Base-by-base conservation (phyloP, 306 rosid genomes). In the Cicer bijugum region DNA sequence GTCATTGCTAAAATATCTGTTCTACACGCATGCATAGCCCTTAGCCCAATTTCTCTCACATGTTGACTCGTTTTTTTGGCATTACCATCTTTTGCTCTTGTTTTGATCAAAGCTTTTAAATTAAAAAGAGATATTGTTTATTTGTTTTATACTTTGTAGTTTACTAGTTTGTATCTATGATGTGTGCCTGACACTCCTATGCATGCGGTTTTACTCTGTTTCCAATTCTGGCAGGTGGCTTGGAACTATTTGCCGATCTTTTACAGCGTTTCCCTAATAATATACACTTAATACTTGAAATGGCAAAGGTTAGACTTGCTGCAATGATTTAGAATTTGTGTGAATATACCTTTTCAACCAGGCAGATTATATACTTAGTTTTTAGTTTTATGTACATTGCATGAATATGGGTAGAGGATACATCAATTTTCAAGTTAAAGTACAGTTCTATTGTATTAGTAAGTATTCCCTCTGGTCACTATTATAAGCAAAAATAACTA, bases 211-310 rank as follows among this genome's bases (percentile, higher is more conserved):
- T 72, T 62, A 50, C 71, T 14, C 12, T 37, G 20, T 50, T 52
- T 67, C 61, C 57, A 77, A 67, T 76, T 20, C 70, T 75, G 86
- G 86, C 88, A 95, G 99, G 97, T 85, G 97, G 96, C 80, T 85
- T 91, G 89, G 99, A 95, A 80, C 85, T 85, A 70, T 88, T 87
- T 81, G 72, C 82, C 20, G 99, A 95, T 81, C 95, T 95, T 69
- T 86, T 88, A 73, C 97, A 90, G 80, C 97, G 99, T 74, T 95
- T 91, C 83, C 99, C 99, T 43, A 90, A 88, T 82, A 95, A 95
- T 78, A 60, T 59, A 80, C 97, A 95, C 84, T 80, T 95, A 69
- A 75, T 95, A 70, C 99, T 95, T 78, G 99, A 95, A 85, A 86
- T 86, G 82, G 97, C 97, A 10, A 95, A 95, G 99, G 99, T 89